Evolutionary conservation across 2,329 filamentous ascomycete species (phyloP).

Genomic region (Fusarium fujikuroi): DNA sequence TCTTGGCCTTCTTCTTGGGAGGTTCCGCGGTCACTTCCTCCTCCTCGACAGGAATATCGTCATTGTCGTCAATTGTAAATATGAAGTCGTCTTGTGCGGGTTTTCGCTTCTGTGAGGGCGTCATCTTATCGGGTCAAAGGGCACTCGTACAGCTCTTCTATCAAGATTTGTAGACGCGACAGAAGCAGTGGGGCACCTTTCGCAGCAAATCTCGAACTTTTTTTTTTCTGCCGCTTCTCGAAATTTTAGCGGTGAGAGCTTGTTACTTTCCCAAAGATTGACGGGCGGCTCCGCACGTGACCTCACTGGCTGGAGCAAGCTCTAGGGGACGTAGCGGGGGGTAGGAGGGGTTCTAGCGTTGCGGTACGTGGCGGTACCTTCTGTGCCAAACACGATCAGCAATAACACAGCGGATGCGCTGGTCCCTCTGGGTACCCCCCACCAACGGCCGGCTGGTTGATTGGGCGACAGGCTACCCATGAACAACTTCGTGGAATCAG

Average conservation of each 20-base stretch:
- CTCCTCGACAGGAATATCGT: constrained; percentile 63
- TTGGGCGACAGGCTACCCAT: constrained; percentile 43
- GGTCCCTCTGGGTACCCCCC: constrained; percentile 43
- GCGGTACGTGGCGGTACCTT: constrained; percentile 32
- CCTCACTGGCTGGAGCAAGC: constrained; percentile 3
- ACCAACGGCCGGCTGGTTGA: constrained; percentile 43
- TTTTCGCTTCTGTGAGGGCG: constrained; percentile 61
- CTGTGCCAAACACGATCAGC: constrained; percentile 3
- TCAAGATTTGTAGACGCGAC: constrained; percentile 38
- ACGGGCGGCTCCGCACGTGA: constrained; percentile 30
- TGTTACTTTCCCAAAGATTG: background rate
- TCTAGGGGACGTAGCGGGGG: constrained; percentile 20
- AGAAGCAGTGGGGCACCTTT: constrained; percentile 34
- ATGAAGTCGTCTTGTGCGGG: constrained; percentile 66
- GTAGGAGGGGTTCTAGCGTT: constrained; percentile 21
- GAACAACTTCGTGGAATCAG: constrained; percentile 43
- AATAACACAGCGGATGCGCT: constrained; percentile 15
- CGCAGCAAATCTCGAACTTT: constrained; percentile 39
- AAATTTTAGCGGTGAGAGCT: constrained; percentile 49
- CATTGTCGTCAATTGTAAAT: constrained; percentile 68
- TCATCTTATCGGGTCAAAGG: constrained; percentile 51
- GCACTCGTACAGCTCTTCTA: constrained; percentile 1
- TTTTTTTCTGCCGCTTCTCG: constrained; percentile 48
- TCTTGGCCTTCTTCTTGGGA: constrained; percentile 68
- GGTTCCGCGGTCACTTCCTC: constrained; percentile 59